Evolutionary conservation across 2,329 filamentous ascomycete genomes (phyloP).

Genomic region (Aspergillus cejpii): DNA sequence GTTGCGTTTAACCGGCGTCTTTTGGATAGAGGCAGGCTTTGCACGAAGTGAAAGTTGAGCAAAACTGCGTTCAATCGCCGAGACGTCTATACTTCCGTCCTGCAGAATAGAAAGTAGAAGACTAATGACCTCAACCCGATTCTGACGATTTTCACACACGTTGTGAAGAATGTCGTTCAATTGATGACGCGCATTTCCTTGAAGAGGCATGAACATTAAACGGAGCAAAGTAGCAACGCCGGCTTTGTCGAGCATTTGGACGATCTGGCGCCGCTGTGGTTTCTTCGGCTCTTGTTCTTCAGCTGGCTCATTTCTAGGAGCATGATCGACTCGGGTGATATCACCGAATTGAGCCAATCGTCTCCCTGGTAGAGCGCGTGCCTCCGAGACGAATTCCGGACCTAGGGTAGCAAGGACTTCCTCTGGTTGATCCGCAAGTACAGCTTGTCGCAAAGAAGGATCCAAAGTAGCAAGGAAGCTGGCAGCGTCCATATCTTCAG

Average conservation of each 20-base stretch:
- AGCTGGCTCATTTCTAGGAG: constrained; percentile 30
- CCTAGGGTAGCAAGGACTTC: constrained; percentile 78
- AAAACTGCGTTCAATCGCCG: constrained; percentile 91
- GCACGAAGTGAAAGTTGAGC: constrained; percentile 85
- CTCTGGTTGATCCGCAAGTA: constrained; percentile 86
- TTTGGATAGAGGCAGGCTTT: constrained; percentile 68
- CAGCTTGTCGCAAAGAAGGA: constrained; percentile 72
- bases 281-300: constrained; percentile 53
- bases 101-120: constrained; percentile 88
- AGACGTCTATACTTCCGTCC: constrained; percentile 88
- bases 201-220: constrained; percentile 96
- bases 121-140: constrained; percentile 86
- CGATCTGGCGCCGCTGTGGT: constrained; percentile 68
- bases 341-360: constrained; percentile 51
- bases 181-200: constrained; percentile 74
- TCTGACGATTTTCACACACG: constrained; percentile 94
- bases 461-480: constrained; percentile 89
- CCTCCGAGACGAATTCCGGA: constrained; percentile 78
- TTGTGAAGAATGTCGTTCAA: constrained; percentile 84
- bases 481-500: constrained; percentile 82
- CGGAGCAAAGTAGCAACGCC: constrained; percentile 92
- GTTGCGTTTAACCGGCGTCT: constrained; percentile 76
- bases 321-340: constrained; percentile 34
- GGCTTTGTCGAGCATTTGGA: constrained; percentile 95
- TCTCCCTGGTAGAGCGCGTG: constrained; percentile 61